Evolutionary conservation across 805 yeast species (phyloP), one percentile per base, ranked within the genome.

Genomic region (Peterozyma toletana): DNA sequence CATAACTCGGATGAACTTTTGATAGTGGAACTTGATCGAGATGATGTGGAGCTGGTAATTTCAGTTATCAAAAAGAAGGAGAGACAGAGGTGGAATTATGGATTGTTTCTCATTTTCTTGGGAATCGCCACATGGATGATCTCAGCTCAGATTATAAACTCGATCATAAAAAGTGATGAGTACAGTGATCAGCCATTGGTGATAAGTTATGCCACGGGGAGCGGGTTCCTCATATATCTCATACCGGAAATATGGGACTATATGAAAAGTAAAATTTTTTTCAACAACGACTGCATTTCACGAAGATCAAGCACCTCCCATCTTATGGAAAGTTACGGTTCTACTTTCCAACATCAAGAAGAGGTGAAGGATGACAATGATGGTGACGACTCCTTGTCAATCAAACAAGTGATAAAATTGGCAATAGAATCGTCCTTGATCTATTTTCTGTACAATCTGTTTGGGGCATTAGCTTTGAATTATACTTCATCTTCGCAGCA

Each of bases 401-500:
- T 33, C 0, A 39, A 27, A 2, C 73, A 73, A 46, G 58, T 73
- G 3, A 36, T 60, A 2, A 33, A 48, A 1, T 57, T 75, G 9
- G 71, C 75, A 0, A 27, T 60, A 2, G 68, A 68, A 43, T 59
- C 72, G 0, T 56, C 77, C 3, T 36, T 65, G 2, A 60, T 74
- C 9, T 76, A 76, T 52, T 68, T 59, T 42, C 36, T 55, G 3
- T 71, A 66, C 52, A 72, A 73, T 44, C 50, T 64, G 9, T 59
- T 64, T 45, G 71, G 62, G 3, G 63, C 73, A 56, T 42, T 58
- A n/a, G 59, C 75, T 2, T 60, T 76, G 38, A 63, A 64, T 48
- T 76, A 64, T 51, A 76, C 82, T 0, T 67, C 76, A 10, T 77
- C 79, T 0, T 70, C 80, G 16, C 75, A 73, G 50, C 75, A 68